These are phyloP conservation scores for Emydomyces testavorans DNA, from an alignment of 2,329 filamentous ascomycete genomes.

Conservation along the genomic window DNA sequence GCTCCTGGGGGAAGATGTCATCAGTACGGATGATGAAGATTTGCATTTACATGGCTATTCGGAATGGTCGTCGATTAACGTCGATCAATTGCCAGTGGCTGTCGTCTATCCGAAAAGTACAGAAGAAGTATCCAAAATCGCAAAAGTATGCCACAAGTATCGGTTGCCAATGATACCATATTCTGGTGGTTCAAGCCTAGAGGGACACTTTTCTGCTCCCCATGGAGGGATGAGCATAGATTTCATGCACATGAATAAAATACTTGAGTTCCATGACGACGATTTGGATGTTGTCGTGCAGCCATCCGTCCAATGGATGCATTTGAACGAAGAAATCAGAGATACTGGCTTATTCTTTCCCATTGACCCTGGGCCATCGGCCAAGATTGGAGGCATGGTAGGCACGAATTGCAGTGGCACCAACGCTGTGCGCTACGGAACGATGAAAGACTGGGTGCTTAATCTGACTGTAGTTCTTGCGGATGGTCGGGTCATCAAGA, in stretches of 20 bases:
- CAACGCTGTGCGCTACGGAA: constrained; percentile 54
- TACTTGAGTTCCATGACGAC: constrained; percentile 65
- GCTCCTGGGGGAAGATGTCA: constrained; percentile 46
- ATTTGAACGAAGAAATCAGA: constrained; percentile 64
- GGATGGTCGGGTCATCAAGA: constrained; percentile 58
- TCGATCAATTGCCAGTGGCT: constrained; percentile 50
- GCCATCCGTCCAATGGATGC: constrained; percentile 85
- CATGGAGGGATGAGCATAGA: constrained; percentile 82
- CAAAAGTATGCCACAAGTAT: constrained; percentile 63
- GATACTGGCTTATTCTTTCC: constrained; percentile 76
- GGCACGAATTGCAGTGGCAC: constrained; percentile 57
- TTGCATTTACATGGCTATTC: constrained; percentile 55
- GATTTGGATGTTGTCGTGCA: constrained; percentile 93
- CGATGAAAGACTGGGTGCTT: constrained; percentile 66
- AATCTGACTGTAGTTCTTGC: constrained; percentile 60
- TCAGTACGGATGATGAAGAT: constrained; percentile 54
- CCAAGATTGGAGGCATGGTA: constrained; percentile 49
- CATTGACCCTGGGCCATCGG: constrained; percentile 66
- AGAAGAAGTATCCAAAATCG: constrained; percentile 52
- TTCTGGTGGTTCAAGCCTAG: constrained; percentile 73
- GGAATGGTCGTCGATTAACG: constrained; percentile 60
- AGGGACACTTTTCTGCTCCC: constrained; percentile 81
- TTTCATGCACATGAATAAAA: constrained; percentile 75
- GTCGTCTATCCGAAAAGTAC: constrained; percentile 55
- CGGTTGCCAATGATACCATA: constrained; percentile 76